A percentile compares a stretch with the other conserved stretches of the same genome.
Conservation (phyloP, 2,329 filamentous ascomycete species). For the Mycosphaerella sp. region DNA sequence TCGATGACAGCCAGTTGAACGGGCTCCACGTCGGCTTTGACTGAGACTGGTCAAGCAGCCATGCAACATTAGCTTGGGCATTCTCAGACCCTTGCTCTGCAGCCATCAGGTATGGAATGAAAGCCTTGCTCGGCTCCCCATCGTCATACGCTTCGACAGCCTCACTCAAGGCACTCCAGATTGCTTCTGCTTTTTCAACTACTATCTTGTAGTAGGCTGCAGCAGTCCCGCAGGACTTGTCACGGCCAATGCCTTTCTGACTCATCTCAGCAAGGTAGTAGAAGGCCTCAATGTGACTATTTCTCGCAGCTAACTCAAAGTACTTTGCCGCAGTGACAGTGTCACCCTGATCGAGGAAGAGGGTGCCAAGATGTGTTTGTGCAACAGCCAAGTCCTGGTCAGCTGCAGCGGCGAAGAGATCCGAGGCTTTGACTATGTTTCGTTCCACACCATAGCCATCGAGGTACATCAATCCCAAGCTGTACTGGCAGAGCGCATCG, state of each 20-base stretch:
- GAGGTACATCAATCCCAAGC: conserved; percentile 75
- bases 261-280: conserved; percentile 90
- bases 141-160: conserved; percentile 75
- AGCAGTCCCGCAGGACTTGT: conserved; percentile 70
- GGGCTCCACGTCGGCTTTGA: conserved; percentile 18
- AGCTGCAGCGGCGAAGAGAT: conserved; percentile 70
- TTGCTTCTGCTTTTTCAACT: conserved; percentile 79
- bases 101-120: conserved; percentile 77
- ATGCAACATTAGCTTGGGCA: conserved; percentile 85
- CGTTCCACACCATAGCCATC: conserved; percentile 66
- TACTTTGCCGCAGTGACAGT: conserved; percentile 73
- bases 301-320: conserved; percentile 78
- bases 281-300: conserved; percentile 79
- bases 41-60: conserved; percentile 63
- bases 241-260: conserved; percentile 70
- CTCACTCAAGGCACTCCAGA: conserved; percentile 74
- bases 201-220: conserved; percentile 84
- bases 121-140: conserved; percentile 71
- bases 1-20: conserved; percentile 15
- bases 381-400: conserved; percentile 75
- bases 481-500: conserved; percentile 78
- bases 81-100: conserved; percentile 89
- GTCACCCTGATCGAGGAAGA: conserved; percentile 86
- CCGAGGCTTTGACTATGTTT: conserved; percentile 65
- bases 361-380: conserved; percentile 72